Evolutionary conservation across 768 basidiomycete species (phyloP), one percentile per base, ranked within the genome.

Genomic region (Kwoniella dendrophila): DNA sequence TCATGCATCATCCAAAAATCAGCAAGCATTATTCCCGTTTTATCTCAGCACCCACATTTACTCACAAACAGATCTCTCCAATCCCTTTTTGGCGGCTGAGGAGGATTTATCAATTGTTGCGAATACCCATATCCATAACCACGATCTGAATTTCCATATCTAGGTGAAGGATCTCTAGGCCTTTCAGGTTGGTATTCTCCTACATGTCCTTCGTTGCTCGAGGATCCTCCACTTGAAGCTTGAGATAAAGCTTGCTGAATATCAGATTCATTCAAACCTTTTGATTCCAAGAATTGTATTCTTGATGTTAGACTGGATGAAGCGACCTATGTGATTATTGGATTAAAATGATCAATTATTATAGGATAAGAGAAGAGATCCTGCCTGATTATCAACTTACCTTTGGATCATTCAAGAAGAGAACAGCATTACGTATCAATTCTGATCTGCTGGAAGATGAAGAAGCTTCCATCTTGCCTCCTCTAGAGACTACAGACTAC

Each of bases 1-100:
- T 18, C 8, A 22, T 20, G 41, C 40, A 40, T 14, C 40, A 11
- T 43, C 36, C 30, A 2, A 49, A 26, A 22, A 30, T 20, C 26
- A 6, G 20, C 26, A 3, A 34, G n/a, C 1, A 22, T 44, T 22
- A 20, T 18, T 8, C 10, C 5, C 30, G 41, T 26, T 48, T 41
- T 81, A 90, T 73, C 74, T 93, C 92, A 77, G 97, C 55, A 12
- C 41, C n/a, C 45, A 43, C 12, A 32, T 24, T 47, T 40, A 82
- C 90, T 73, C 74, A 94, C 93, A 77, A 98, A 99, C 79, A 95
- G 92, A 80, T 99, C 96, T 60, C 94, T 83, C 96, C 96, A 99
- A 78, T 98, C 95, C 85, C 90, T 87, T 61, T 81, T 82, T 8
- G 84, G 86, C 24, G 80, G 72, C 26, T 79, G 80, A 16, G 82